phyloP scores from a whole-genome alignment of 2,329 filamentous ascomycete species.

The Diaporthe vaccinii region DNA sequence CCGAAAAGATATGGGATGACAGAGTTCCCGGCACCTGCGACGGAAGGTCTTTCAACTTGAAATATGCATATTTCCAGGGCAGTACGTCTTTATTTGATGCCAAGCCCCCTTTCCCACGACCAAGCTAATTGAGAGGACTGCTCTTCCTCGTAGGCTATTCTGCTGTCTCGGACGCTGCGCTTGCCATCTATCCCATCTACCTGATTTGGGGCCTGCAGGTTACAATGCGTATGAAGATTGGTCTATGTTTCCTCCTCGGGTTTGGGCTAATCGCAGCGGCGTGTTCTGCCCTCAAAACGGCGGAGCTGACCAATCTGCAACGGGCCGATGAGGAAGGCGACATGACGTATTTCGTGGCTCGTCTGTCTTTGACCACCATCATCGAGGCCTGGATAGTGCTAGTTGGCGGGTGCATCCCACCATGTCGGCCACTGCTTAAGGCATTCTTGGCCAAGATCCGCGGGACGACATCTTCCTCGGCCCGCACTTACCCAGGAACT shows the following conservation, averaged over 20 bases:
- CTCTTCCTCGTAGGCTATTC: not conserved
- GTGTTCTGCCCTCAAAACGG: conserved; percentile 19
- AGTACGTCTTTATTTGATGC: not conserved
- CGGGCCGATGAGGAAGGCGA: not conserved
- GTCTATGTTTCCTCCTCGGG: conserved; percentile 13
- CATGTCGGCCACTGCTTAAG: conserved; percentile 14
- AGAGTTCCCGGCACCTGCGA: not conserved
- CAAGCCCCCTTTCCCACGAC: not conserved
- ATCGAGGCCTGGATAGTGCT: conserved; percentile 34
- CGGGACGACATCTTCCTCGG: not conserved
- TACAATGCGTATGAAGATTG: conserved; percentile 23
- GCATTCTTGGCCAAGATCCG: not conserved
- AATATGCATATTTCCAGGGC: conserved; percentile 34
- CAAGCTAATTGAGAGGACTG: not conserved
- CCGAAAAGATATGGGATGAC: conserved; percentile 31
- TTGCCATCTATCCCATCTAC: conserved; percentile 31
- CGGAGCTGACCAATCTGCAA: conserved; percentile 17
- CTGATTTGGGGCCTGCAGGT: conserved; percentile 24
- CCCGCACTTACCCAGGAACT: not conserved
- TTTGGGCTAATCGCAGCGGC: conserved; percentile 27
- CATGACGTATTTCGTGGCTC: conserved; percentile 20
- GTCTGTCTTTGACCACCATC: conserved; percentile 3
- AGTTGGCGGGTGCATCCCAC: conserved; percentile 25
- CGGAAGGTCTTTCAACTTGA: not conserved
- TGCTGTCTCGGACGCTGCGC: conserved; percentile 17